phyloP scores from a whole-genome alignment of 306 rosid species.

The Casuarina glauca region DNA sequence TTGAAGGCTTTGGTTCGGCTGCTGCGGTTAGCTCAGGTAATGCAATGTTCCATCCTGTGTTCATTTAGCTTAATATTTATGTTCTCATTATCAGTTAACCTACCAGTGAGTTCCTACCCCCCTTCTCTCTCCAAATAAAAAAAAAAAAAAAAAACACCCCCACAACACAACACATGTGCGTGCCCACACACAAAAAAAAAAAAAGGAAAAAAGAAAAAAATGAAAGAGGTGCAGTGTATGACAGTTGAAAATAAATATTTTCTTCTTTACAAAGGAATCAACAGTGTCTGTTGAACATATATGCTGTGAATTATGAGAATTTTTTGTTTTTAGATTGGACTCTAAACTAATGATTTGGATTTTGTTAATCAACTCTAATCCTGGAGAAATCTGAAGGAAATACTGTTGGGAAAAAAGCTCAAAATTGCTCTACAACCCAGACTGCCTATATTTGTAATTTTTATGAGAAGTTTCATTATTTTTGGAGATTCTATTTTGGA shows the following conservation, averaged over 20 bases:
- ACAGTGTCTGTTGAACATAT: not conserved
- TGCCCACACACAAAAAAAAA: no score
- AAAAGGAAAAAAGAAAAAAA: no score
- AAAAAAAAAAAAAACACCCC: no score
- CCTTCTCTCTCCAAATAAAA: no score
- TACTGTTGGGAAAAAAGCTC: not conserved
- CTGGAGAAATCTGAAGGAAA: not conserved
- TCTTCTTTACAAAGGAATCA: not conserved
- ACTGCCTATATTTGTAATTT: not conserved
- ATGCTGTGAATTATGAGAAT: not conserved
- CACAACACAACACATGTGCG: no score
- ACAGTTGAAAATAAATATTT: not conserved
- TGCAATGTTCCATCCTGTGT: conserved; percentile 23
- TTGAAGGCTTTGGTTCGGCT: conserved; percentile 91
- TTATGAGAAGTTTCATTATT: not conserved
- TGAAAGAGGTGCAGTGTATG: not conserved
- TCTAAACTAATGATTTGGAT: not conserved
- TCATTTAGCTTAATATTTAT: conserved; percentile 15
- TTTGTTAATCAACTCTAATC: not conserved
- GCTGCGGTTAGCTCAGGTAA: conserved; percentile 91
- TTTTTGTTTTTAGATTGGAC: not conserved
- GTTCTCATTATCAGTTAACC: conserved; percentile 6
- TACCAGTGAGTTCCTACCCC: no score
- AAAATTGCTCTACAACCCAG: not conserved
- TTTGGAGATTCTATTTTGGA: not conserved